Evolutionary conservation across 2,329 filamentous ascomycete species (phyloP).

Genomic region (Calonectria fujianensis): DNA sequence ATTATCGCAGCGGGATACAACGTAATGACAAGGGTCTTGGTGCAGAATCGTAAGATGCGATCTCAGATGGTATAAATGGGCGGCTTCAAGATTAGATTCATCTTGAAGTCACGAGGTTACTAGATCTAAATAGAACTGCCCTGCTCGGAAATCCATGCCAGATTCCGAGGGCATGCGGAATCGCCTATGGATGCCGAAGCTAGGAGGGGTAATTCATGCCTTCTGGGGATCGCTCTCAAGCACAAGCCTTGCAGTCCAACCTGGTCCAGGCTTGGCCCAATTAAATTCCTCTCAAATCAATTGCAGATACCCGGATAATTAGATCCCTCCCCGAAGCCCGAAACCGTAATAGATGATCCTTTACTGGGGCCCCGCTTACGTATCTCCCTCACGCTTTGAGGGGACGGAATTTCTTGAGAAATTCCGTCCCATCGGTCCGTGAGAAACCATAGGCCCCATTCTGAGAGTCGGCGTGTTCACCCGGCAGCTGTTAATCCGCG

Average conservation of each 20-base stretch:
- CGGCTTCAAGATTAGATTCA: conserved; percentile 9
- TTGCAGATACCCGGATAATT: conserved; percentile 3
- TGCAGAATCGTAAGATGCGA: not conserved
- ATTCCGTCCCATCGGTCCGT: conserved; percentile 12
- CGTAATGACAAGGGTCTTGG: conserved; percentile 7
- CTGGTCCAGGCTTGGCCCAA: not conserved
- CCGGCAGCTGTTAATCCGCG: not conserved
- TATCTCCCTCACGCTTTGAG: not conserved
- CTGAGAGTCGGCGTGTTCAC: not conserved
- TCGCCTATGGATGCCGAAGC: not conserved
- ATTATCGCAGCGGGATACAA: not conserved
- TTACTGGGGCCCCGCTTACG: not conserved
- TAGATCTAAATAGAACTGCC: conserved; percentile 33
- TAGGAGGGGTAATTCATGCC: not conserved
- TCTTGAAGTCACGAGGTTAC: not conserved
- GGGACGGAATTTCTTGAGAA: not conserved
- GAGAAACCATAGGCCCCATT: not conserved
- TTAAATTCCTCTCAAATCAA: not conserved
- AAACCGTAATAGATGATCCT: conserved; percentile 15
- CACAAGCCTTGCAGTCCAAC: not conserved
- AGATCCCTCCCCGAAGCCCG: conserved; percentile 7
- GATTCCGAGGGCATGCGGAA: conserved; percentile 38
- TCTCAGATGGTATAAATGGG: not conserved
- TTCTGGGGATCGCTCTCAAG: not conserved
- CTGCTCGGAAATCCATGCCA: conserved; percentile 26